Evolutionary conservation across 257 asterid species (phyloP).

Genomic region (Solanum medicagineum): DNA sequence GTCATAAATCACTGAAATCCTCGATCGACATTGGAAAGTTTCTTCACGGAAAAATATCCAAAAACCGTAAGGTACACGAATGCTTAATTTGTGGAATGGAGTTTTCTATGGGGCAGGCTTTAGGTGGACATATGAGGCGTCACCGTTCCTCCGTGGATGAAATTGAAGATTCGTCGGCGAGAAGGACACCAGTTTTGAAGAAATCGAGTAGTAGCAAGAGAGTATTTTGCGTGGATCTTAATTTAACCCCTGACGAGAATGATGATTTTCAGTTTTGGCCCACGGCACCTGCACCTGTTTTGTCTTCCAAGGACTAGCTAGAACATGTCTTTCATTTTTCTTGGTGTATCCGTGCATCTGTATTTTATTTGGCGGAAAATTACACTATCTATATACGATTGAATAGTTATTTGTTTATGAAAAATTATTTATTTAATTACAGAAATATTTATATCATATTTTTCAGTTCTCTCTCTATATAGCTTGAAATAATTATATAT

Average conservation of each 20-base stretch:
- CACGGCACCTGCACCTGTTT: background rate
- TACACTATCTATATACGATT: too few species aligned
- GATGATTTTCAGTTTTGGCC: background rate
- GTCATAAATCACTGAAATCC: constrained; percentile 14
- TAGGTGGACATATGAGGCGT: constrained; percentile 37
- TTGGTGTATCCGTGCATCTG: too few species aligned
- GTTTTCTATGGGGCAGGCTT: constrained; percentile 23
- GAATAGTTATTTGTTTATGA: too few species aligned
- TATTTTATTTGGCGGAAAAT: too few species aligned
- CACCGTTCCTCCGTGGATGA: constrained; percentile 6
- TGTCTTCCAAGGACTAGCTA: background rate
- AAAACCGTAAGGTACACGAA: constrained; percentile 6
- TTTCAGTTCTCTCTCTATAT: too few species aligned
- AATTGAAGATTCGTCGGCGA: background rate
- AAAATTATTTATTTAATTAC: too few species aligned
- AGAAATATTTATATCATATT: too few species aligned
- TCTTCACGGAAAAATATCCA: background rate
- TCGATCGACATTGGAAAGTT: background rate
- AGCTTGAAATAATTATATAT: too few species aligned
- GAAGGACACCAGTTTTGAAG: background rate
- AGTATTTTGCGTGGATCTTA: constrained; percentile 9
- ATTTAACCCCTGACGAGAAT: constrained; percentile 17
- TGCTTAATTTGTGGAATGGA: constrained; percentile 23
- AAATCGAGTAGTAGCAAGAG: constrained; percentile 4
- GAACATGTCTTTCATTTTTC: background rate